These are phyloP conservation scores for Lichtheimia corymbifera DNA, from an alignment of 371 early-diverging fungal genomes.

Conservation along the genomic window DNA sequence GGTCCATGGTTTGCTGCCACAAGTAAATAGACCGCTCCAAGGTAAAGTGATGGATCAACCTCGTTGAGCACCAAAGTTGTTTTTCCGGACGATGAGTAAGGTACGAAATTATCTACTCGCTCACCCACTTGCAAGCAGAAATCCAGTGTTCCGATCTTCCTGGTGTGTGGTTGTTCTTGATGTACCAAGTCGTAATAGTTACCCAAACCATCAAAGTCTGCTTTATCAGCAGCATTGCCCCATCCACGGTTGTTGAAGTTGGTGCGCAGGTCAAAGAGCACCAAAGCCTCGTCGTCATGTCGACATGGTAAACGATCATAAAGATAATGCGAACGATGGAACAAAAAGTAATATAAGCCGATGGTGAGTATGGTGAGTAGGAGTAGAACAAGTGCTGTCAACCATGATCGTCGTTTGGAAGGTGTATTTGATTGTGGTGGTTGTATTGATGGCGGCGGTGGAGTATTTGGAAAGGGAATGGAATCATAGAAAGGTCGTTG, in stretches of 20 bases:
- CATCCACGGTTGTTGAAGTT: not conserved
- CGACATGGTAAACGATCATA: not conserved
- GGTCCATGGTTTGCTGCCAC: slow-evolving; percentile 30
- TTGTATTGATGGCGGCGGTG: too few species aligned
- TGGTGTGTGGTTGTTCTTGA: not conserved
- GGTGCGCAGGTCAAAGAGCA: not conserved
- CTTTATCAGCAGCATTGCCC: not conserved
- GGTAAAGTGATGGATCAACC: too few species aligned
- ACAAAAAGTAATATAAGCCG: too few species aligned
- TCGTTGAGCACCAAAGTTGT: too few species aligned
- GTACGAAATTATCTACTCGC: not conserved
- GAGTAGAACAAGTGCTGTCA: too few species aligned
- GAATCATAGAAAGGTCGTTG: too few species aligned
- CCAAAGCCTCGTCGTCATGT: not conserved
- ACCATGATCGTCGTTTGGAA: too few species aligned
- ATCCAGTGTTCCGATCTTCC: slow-evolving; percentile 1
- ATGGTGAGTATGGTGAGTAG: too few species aligned
- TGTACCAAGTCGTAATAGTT: not conserved
- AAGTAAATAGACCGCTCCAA: slow-evolving; percentile 30
- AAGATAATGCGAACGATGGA: not conserved
- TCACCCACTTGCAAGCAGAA: not conserved
- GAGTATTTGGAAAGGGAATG: too few species aligned
- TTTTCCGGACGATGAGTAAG: not conserved
- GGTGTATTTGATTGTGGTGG: too few species aligned
- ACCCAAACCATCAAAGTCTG: slow-evolving; percentile 1